phyloP scores from a whole-genome alignment of 2,329 filamentous ascomycete genomes.

The Allantophomopsis lycopodina region DNA sequence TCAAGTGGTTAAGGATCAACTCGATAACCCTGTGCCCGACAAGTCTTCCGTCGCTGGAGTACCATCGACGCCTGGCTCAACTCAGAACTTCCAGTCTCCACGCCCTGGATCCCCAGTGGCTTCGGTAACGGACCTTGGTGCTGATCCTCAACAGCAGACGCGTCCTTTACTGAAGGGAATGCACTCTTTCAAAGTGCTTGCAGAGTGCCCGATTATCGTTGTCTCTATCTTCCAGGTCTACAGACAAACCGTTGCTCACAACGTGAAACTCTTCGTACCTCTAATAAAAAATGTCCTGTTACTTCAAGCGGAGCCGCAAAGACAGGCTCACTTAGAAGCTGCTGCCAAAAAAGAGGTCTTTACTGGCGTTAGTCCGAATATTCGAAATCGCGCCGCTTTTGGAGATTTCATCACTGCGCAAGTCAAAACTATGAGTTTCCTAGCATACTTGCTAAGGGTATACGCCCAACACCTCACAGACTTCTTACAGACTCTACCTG shows the following conservation, averaged over 20 bases:
- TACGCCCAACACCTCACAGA: constrained; percentile 80
- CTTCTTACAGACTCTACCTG: constrained; percentile 73
- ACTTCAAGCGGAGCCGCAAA: constrained; percentile 84
- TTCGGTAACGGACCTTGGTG: constrained; percentile 66
- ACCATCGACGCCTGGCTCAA: constrained; percentile 53
- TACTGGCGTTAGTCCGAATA: constrained; percentile 82
- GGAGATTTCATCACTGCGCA: constrained; percentile 96
- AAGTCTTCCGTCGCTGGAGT: constrained; percentile 36
- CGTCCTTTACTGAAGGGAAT: constrained; percentile 81
- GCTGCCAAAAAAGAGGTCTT: constrained; percentile 69
- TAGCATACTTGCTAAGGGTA: constrained; percentile 82
- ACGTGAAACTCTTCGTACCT: constrained; percentile 86
- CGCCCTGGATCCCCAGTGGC: constrained; percentile 81
- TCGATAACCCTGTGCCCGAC: constrained; percentile 59
- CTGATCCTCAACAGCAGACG: constrained; percentile 68
- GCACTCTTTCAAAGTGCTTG: constrained; percentile 97
- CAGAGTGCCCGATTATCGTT: constrained; percentile 96
- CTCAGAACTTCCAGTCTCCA: constrained; percentile 69
- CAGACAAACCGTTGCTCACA: constrained; percentile 61
- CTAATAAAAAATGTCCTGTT: constrained; percentile 83
- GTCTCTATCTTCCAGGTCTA: constrained; percentile 97
- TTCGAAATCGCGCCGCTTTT: constrained; percentile 87
- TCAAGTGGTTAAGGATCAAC: constrained; percentile 84
- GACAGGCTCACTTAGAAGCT: constrained; percentile 80
- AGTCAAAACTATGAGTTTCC: constrained; percentile 98